Percentiles rank a stretch among this genome's conserved stretches.
Conservation (phyloP, 805 yeast species). For the Brettanomyces anomalus region DNA sequence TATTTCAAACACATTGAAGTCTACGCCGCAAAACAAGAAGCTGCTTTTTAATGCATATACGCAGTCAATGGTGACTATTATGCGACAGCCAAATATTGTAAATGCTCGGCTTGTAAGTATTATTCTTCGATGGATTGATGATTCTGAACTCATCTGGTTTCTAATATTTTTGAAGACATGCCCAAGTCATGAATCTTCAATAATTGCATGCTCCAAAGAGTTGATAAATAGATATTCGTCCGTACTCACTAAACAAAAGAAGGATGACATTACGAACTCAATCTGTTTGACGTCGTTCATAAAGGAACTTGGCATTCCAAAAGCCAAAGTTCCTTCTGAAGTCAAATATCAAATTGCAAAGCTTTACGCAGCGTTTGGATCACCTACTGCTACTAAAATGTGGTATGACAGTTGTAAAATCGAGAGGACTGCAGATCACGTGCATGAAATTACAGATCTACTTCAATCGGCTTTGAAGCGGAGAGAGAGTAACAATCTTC, state of each 20-base stretch:
- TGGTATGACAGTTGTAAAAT: conserved; percentile 16
- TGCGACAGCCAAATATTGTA: conserved; percentile 7
- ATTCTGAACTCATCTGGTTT: conserved; percentile 14
- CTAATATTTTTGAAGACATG: conserved; percentile 14
- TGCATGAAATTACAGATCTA: not conserved
- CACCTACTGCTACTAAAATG: conserved; percentile 18
- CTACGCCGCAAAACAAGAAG: conserved; percentile 10
- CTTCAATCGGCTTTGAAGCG: not conserved
- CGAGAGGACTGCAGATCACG: conserved; percentile 28
- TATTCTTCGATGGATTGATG: conserved; percentile 12
- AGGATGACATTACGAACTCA: conserved; percentile 7
- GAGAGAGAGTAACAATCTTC: not conserved
- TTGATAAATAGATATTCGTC: conserved; percentile 1
- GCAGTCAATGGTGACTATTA: conserved; percentile 7
- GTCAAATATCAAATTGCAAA: conserved; percentile 8
- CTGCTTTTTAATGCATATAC: conserved; percentile 19
- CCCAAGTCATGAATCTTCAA: conserved; percentile 3
- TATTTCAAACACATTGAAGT: conserved; percentile 9
- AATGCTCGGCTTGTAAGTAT: conserved; percentile 3
- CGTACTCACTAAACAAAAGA: not conserved
- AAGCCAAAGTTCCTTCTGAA: not conserved
- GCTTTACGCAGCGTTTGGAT: conserved; percentile 14
- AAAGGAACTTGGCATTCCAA: conserved; percentile 6
- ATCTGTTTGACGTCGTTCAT: conserved; percentile 15
- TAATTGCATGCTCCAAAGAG: conserved; percentile 4